Evolutionary conservation across 768 basidiomycete genomes (phyloP), one percentile per base, ranked within the genome.

Genomic region (Ramaria rubella): DNA sequence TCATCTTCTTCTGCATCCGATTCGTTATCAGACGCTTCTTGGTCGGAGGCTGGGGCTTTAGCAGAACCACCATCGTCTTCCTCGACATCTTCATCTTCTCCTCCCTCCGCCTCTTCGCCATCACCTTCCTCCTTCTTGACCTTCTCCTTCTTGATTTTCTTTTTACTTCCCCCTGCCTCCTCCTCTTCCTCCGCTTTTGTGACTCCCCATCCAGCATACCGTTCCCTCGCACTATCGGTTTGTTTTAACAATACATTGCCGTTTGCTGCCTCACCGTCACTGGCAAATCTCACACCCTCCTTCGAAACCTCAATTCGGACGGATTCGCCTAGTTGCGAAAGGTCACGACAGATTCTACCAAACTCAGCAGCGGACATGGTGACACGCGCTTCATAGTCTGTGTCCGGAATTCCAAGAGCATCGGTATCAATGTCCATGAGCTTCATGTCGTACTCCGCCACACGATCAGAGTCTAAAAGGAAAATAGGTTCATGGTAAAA

Each of bases 351-450:
- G 67, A 99, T 97, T 52, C 94, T 85, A 26, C 84, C 72, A 67
- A 99, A 98, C 69, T 99, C 96, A 33, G 76, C 58, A 0, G 93
- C 81, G 7, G 89, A 81, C 82, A 99, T 85, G 19, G 85, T 85
- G 48, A 98, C 85, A 55, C 87, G 86, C 3, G 92, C 91, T 64
- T 98, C 95, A 71, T 98, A 99, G 49, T 94, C 88, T 2, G 96
- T 99, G 61, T 97, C 94, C 15, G 96, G 96, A 65, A 98, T 98
- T 48, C 87, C 87, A 51, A 98, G 86, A 44, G 83, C 85, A 72
- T 99, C 96, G 23, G 90, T 77, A 70, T 99, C 95, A 67, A 99
- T 99, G 65, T 98, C 95, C 95, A 99, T 97, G 52, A 98, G 83
- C 70, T 98, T 98, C 87, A 99, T 91, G 64, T 96, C 94, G 73